Conservation (phyloP, 208 protist species). For the Angomonas desouzai region DNA sequence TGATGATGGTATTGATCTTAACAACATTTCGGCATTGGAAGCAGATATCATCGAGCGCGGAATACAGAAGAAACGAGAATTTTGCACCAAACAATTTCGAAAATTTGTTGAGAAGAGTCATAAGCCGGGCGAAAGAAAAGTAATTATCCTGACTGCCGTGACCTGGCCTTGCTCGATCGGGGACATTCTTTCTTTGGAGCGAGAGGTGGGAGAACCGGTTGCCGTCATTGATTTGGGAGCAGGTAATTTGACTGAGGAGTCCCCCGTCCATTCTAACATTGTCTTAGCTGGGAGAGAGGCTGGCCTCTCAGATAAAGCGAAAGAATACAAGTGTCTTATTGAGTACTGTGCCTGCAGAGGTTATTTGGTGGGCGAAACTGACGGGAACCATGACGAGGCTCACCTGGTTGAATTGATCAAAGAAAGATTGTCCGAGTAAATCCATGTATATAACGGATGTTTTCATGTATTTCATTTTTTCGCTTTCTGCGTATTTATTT, state of each 20-base stretch:
- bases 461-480: not conserved
- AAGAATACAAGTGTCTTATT: not conserved
- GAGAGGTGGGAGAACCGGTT: constrained; percentile 1
- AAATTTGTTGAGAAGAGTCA: not conserved
- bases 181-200: constrained; percentile 7
- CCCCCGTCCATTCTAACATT: not conserved
- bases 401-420: not conserved
- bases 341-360: constrained; percentile 1
- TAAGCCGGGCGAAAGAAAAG: not conserved
- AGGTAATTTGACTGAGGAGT: not conserved
- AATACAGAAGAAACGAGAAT: not conserved
- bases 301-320: not conserved
- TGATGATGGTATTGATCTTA: constrained; percentile 2
- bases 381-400: not conserved
- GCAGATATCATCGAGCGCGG: constrained; percentile 1
- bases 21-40: not conserved
- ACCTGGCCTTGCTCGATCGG: constrained; percentile 1
- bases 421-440: not conserved
- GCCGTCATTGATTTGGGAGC: not conserved
- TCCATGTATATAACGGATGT: not conserved
- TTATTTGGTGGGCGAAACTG: not conserved
- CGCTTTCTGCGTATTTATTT: not conserved
- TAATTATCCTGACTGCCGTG: not conserved
- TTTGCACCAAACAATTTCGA: not conserved
- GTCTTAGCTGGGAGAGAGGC: not conserved